A percentile compares a stretch with the other conserved stretches of the same genome.
phyloP scores from a whole-genome alignment of 2,329 filamentous ascomycete genomes.

The Apiospora kogelbergensis region DNA sequence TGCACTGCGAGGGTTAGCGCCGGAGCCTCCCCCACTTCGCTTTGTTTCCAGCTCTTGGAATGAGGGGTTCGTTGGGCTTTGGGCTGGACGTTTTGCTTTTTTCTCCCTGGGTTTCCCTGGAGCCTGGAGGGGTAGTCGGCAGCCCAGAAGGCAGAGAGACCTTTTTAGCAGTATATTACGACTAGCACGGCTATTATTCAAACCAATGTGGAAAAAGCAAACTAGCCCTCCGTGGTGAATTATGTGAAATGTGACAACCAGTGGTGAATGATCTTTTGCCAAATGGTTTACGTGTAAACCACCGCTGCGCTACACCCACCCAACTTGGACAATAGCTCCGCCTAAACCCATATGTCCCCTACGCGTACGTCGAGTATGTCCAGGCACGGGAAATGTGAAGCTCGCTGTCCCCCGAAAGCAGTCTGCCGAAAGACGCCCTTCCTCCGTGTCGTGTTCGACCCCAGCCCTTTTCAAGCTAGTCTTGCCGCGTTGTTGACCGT shows the following conservation, averaged over 20 bases:
- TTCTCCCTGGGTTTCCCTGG: background rate
- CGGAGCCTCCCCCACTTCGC: background rate
- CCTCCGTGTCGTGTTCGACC: background rate
- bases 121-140: constrained; percentile 4
- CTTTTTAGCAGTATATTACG: background rate
- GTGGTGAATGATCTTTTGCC: background rate
- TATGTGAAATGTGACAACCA: background rate
- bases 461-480: background rate
- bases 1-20: background rate
- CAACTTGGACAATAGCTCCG: background rate
- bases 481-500: background rate
- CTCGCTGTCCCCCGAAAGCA: background rate
- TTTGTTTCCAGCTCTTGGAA: background rate
- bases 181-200: background rate
- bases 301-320: constrained; percentile 1
- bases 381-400: background rate
- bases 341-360: background rate
- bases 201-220: background rate
- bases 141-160: too few species aligned
- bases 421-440: background rate
- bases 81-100: background rate
- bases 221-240: background rate
- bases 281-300: background rate
- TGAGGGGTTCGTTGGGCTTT: constrained; percentile 6
- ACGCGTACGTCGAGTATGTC: background rate